phyloP scores from a whole-genome alignment of 2,329 filamentous ascomycete genomes.

The Amylocarpus encephaloides region DNA sequence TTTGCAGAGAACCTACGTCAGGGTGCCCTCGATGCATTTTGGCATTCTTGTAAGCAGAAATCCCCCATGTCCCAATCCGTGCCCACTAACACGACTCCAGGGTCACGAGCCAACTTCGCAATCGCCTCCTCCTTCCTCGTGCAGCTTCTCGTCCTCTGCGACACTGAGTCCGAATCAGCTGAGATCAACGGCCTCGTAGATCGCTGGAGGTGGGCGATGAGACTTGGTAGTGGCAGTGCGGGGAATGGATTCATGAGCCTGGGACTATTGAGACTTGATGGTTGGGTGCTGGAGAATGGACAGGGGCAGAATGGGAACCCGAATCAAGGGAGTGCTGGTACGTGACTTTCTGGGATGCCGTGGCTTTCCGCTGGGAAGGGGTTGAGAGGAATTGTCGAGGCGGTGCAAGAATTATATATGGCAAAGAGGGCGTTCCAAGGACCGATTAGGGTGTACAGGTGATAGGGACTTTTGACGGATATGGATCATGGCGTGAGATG shows the following conservation, averaged over 20 bases:
- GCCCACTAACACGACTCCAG: slow-evolving; percentile 9
- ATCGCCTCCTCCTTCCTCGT: slow-evolving; percentile 31
- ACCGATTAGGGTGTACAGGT: too few species aligned
- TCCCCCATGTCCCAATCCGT: not conserved
- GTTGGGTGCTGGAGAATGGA: slow-evolving; percentile 9
- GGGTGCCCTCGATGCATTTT: slow-evolving; percentile 28
- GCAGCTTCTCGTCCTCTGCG: slow-evolving; percentile 28
- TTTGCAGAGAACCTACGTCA: slow-evolving; percentile 28
- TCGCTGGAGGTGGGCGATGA: slow-evolving; percentile 30
- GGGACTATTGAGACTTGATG: slow-evolving; percentile 28
- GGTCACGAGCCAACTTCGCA: slow-evolving; percentile 31
- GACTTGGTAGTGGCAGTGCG: slow-evolving; percentile 23
- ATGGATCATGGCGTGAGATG: too few species aligned
- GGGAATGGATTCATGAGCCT: slow-evolving; percentile 29
- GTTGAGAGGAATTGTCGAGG: too few species aligned
- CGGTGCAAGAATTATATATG: too few species aligned
- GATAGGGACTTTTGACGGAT: too few species aligned
- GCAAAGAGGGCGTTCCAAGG: too few species aligned
- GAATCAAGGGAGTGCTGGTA: too few species aligned
- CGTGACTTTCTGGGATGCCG: too few species aligned
- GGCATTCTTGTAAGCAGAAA: slow-evolving; percentile 30
- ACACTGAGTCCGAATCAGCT: slow-evolving; percentile 21
- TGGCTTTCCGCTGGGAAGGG: too few species aligned
- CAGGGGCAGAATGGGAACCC: not conserved
- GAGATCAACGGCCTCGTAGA: slow-evolving; percentile 27